Conservation (phyloP, 768 basidiomycete genomes). For the Russula earlei region DNA sequence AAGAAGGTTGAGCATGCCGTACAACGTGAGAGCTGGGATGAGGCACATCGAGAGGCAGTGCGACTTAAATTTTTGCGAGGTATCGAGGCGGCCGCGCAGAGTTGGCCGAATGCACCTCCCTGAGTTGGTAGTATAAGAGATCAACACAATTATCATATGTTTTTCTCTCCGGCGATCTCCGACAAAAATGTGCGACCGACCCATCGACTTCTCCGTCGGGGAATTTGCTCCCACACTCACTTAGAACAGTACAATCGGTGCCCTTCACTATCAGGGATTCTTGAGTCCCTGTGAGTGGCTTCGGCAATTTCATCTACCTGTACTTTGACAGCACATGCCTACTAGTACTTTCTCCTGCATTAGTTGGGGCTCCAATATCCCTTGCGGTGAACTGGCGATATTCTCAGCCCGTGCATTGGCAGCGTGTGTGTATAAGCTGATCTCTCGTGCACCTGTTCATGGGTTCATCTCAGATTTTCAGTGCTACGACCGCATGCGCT, state of each 20-base stretch:
- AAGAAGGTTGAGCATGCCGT: constrained; percentile 41
- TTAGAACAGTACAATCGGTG: background rate
- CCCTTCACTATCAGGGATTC: background rate
- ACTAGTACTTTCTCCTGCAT: background rate
- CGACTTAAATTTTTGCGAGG: constrained; percentile 66
- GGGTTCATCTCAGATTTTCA: background rate
- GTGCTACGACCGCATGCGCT: constrained; percentile 35
- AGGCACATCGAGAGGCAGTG: constrained; percentile 50
- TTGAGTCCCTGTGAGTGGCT: background rate
- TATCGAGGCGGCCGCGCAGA: constrained; percentile 44
- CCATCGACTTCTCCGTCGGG: too few species aligned
- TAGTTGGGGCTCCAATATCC: background rate
- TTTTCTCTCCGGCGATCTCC: background rate
- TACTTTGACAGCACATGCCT: too few species aligned
- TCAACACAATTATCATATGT: background rate
- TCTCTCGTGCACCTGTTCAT: background rate
- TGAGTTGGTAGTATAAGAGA: too few species aligned
- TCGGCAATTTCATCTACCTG: background rate
- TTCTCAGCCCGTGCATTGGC: background rate
- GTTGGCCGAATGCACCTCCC: constrained; percentile 24
- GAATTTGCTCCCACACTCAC: background rate
- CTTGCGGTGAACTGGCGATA: background rate
- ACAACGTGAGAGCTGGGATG: constrained; percentile 41
- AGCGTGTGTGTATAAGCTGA: background rate
- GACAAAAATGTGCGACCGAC: too few species aligned